phyloP scores from a whole-genome alignment of 2,329 filamentous ascomycete species.

The Harringtonia lauricola region DNA sequence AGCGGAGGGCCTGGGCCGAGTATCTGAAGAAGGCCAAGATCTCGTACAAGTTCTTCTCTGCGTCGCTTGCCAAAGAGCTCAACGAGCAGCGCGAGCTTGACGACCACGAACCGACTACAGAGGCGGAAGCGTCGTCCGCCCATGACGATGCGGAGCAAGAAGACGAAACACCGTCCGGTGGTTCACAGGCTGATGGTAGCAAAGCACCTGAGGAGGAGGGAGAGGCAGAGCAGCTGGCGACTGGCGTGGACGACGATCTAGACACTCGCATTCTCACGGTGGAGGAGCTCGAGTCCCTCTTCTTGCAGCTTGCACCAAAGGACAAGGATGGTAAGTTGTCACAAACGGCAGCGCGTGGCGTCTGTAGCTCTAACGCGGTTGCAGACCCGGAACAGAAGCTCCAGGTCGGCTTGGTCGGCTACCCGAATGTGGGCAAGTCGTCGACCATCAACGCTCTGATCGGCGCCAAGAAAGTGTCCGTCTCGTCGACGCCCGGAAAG shows the following conservation, averaged over 20 bases:
- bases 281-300: slow-evolving; percentile 82
- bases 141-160: slow-evolving; percentile 29
- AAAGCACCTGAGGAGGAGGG: background rate
- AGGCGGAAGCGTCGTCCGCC: slow-evolving; percentile 16
- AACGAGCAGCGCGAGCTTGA: slow-evolving; percentile 62
- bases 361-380: slow-evolving; percentile 9
- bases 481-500: slow-evolving; percentile 94
- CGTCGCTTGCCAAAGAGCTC: slow-evolving; percentile 77
- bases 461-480: slow-evolving; percentile 95
- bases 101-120: slow-evolving; percentile 24
- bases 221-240: background rate
- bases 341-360: too few species aligned
- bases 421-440: slow-evolving; percentile 98
- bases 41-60: slow-evolving; percentile 93
- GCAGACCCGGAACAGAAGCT: slow-evolving; percentile 51
- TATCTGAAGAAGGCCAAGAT: slow-evolving; percentile 75
- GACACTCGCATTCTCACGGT: slow-evolving; percentile 79
- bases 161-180: slow-evolving; percentile 6
- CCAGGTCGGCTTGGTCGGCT: slow-evolving; percentile 87
- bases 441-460: slow-evolving; percentile 99
- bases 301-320: slow-evolving; percentile 58
- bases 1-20: slow-evolving; percentile 74
- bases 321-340: slow-evolving; percentile 30
- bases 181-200: background rate
- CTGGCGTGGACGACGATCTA: slow-evolving; percentile 31